These are phyloP conservation scores for Phialophora verrucosa DNA, from an alignment of 2,329 filamentous ascomycete species.

Conservation along the genomic window DNA sequence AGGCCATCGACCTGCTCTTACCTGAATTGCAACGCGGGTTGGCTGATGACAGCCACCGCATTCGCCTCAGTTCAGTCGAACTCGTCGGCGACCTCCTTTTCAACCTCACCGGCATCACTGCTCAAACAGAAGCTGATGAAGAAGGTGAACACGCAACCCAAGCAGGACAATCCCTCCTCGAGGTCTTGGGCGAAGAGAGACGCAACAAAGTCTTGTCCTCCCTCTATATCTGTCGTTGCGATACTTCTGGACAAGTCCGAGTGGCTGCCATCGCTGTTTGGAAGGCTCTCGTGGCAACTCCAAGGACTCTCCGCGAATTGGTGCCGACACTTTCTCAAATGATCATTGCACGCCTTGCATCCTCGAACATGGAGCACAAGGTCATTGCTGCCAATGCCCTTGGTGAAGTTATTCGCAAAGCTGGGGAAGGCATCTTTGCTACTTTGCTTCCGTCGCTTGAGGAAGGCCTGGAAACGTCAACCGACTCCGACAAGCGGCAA, in stretches of 20 bases:
- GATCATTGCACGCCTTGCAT: conserved; percentile 90
- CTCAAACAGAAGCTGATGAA: conserved; percentile 74
- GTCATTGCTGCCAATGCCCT: conserved; percentile 97
- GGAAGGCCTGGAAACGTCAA: conserved; percentile 84
- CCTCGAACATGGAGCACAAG: conserved; percentile 97
- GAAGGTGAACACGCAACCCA: conserved; percentile 81
- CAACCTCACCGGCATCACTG: conserved; percentile 93
- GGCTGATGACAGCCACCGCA: conserved; percentile 96
- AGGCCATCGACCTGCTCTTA: conserved; percentile 89
- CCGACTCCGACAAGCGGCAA: conserved; percentile 90
- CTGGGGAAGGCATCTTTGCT: conserved; percentile 88
- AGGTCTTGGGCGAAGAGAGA: conserved; percentile 93
- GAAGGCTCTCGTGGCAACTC: conserved; percentile 94
- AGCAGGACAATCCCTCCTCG: conserved; percentile 88
- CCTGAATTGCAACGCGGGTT: conserved; percentile 95
- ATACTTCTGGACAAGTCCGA: conserved; percentile 90
- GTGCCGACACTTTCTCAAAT: conserved; percentile 93
- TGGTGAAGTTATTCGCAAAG: conserved; percentile 94
- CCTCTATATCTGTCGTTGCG: conserved; percentile 94
- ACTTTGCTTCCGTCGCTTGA: conserved; percentile 89
- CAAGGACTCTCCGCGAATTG: conserved; percentile 90
- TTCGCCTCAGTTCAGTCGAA: conserved; percentile 97
- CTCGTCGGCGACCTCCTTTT: conserved; percentile 95
- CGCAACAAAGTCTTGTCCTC: conserved; percentile 97
- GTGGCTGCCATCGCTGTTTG: conserved; percentile 89